Percentiles rank a stretch among this genome's conserved stretches.
These are phyloP conservation scores for Sideroxylon spinosum DNA, from an alignment of 179 eudicot genomes.

Conservation along the genomic window DNA sequence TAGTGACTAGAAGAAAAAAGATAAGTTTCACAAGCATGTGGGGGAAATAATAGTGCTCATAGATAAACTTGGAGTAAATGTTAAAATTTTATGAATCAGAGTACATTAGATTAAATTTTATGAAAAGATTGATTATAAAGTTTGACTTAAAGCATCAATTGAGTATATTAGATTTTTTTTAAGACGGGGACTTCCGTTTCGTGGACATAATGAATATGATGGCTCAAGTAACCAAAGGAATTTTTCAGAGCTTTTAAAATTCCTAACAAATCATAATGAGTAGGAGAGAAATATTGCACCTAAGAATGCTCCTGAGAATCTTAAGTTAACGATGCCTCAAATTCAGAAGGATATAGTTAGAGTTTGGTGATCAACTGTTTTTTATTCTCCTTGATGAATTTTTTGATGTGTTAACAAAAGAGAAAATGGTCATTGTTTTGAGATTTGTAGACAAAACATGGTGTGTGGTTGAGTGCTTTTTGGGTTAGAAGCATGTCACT, in stretches of 20 bases:
- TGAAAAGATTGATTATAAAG: too few species aligned
- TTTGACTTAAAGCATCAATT: too few species aligned
- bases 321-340: not conserved
- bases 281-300: too few species aligned
- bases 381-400: too few species aligned
- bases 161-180: too few species aligned
- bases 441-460: not conserved
- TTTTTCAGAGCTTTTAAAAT: not conserved
- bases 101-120: too few species aligned
- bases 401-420: not conserved
- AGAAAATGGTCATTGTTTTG: conserved; percentile 1
- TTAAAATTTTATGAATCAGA: too few species aligned
- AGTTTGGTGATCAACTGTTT: conserved; percentile 8
- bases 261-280: not conserved
- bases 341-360: not conserved
- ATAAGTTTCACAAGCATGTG: too few species aligned
- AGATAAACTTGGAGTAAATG: too few species aligned
- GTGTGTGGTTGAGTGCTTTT: not conserved
- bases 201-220: not conserved
- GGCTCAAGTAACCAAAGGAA: not conserved
- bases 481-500: conserved; percentile 9
- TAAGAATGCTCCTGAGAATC: conserved; percentile 6
- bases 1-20: too few species aligned
- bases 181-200: not conserved
- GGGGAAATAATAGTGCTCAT: too few species aligned